These are phyloP conservation scores for Zizania palustris DNA, from an alignment of 202 grass and related monocot genomes.

Conservation along the genomic window DNA sequence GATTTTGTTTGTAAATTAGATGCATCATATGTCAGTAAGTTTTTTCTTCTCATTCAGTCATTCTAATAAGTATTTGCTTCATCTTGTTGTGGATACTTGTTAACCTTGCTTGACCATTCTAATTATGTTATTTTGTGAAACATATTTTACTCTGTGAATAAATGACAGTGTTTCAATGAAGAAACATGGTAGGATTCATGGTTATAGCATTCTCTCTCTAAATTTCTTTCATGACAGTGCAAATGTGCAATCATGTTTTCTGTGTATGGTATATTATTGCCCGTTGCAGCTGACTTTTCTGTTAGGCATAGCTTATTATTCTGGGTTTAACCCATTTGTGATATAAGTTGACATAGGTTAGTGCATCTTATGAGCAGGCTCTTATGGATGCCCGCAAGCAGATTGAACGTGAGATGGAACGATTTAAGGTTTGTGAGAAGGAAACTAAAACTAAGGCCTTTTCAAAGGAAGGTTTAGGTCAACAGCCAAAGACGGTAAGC, in stretches of 20 bases:
- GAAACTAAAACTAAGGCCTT: constrained; percentile 99
- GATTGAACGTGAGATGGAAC: constrained; percentile 99
- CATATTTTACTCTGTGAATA: neutral
- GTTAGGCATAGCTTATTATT: constrained; percentile 38
- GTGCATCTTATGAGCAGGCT: constrained; percentile 96
- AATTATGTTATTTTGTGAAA: constrained; percentile 20
- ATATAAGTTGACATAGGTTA: constrained; percentile 90
- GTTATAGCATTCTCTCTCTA: constrained; percentile 20
- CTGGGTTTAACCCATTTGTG: constrained; percentile 65
- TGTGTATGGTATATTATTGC: neutral
- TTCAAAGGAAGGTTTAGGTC: constrained; percentile 97
- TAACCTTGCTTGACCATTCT: constrained; percentile 2
- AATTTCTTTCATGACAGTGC: neutral
- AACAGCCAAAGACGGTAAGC: constrained; percentile 99
- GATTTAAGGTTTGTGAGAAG: constrained; percentile 99
- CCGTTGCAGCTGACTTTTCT: constrained; percentile 27
- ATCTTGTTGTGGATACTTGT: neutral
- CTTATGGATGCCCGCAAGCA: constrained; percentile 97
- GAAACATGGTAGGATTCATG: constrained; percentile 25
- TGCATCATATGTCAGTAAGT: neutral
- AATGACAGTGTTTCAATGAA: constrained; percentile 29
- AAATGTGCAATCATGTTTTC: constrained; percentile 1
- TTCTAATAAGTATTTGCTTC: constrained; percentile 3
- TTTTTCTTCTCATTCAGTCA: constrained; percentile 3
- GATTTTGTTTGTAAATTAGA: neutral